Conservation (phyloP, 768 basidiomycete species). For the Leccinum disarticulatum region DNA sequence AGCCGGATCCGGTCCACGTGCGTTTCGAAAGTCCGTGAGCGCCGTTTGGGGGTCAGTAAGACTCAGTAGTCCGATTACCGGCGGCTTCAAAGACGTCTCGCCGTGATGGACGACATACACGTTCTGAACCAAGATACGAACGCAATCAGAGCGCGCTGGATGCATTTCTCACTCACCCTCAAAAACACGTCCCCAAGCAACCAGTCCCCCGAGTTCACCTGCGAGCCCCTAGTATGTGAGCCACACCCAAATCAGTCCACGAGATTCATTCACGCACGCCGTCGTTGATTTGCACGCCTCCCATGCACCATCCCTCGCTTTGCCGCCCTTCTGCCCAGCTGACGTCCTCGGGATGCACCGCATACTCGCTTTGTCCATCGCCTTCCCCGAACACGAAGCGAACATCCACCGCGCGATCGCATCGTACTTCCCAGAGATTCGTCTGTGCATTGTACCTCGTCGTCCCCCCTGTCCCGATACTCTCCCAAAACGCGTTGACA, state of each 20-base stretch:
- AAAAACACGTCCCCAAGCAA: constrained; percentile 59
- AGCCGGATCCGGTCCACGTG: constrained; percentile 44
- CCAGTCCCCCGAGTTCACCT: constrained; percentile 62
- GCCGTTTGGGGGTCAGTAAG: constrained; percentile 41
- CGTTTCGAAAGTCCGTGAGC: constrained; percentile 38
- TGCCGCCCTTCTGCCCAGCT: constrained; percentile 46
- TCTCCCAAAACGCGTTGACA: constrained; percentile 52
- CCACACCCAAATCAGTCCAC: not conserved
- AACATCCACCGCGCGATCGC: constrained; percentile 47
- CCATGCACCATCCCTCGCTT: constrained; percentile 51
- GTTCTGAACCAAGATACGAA: constrained; percentile 38
- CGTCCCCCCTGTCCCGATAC: constrained; percentile 41
- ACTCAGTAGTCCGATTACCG: constrained; percentile 45
- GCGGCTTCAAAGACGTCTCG: constrained; percentile 38
- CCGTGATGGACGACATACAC: constrained; percentile 52
- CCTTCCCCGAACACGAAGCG: constrained; percentile 45
- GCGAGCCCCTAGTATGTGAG: constrained; percentile 4
- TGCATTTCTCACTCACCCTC: constrained; percentile 36
- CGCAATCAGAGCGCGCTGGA: constrained; percentile 3
- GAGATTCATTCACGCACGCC: constrained; percentile 32
- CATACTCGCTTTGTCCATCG: constrained; percentile 36
- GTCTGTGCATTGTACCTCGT: constrained; percentile 36
- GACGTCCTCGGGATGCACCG: constrained; percentile 52
- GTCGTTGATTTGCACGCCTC: constrained; percentile 56
- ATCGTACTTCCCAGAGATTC: constrained; percentile 50